Evolutionary conservation across 192 early-diverging fungal genomes (phyloP).

Genomic region (Podila minutissima): DNA sequence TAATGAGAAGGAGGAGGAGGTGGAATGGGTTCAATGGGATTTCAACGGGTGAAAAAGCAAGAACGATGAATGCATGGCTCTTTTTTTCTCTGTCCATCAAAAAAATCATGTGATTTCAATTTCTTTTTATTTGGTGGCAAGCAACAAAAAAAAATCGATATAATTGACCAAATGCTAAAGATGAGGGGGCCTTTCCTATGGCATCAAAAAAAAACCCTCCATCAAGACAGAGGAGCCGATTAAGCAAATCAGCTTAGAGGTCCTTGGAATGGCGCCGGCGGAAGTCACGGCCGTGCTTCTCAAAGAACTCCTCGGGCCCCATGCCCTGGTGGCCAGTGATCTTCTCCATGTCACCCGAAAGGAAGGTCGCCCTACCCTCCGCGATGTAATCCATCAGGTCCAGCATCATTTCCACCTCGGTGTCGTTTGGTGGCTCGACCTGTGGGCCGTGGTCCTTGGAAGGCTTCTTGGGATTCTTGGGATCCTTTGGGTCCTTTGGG

Average conservation of each 20-base stretch:
- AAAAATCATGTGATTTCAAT: background rate
- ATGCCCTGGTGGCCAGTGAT: conserved; percentile 23
- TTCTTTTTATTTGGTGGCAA: background rate
- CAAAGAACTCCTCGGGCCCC: conserved; percentile 20
- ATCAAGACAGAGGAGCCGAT: no score
- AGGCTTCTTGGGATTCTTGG: background rate
- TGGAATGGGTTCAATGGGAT: background rate
- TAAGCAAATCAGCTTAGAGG: background rate
- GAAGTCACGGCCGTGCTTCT: conserved; percentile 19
- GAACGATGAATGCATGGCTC: no score
- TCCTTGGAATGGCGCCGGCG: background rate
- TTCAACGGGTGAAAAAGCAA: background rate
- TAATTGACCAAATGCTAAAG: background rate
- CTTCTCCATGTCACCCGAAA: conserved; percentile 40
- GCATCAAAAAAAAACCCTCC: no score
- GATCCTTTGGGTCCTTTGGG: background rate
- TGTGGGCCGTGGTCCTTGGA: background rate
- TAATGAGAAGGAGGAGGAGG: background rate
- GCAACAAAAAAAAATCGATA: no score
- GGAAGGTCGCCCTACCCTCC: conserved; percentile 28
- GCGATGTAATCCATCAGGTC: conserved; percentile 30
- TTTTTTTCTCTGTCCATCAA: background rate
- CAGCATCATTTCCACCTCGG: conserved; percentile 25
- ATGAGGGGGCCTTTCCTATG: background rate
- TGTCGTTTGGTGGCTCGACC: conserved; percentile 23